These are phyloP conservation scores for Skeletonema costatum DNA, from an alignment of 108 stramenopile species.

Conservation along the genomic window DNA sequence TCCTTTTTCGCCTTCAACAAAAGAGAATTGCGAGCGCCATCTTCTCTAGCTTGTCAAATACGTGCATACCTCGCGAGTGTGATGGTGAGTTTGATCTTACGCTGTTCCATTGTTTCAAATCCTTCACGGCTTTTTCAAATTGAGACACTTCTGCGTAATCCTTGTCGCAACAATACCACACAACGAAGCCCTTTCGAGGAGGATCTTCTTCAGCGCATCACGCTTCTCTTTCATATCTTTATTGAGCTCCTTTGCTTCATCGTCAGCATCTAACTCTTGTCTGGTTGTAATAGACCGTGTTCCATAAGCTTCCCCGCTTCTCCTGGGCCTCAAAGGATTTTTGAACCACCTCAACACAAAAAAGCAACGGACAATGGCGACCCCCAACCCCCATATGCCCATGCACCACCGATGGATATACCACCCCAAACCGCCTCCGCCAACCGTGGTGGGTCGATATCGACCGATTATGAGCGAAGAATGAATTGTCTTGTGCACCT, in stretches of 20 bases:
- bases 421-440: too few species aligned
- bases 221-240: constrained; percentile 45
- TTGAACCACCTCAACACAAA: too few species aligned
- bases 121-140: constrained; percentile 19
- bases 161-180: neutral
- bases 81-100: constrained; percentile 1
- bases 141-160: neutral
- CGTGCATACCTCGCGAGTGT: constrained; percentile 11
- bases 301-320: too few species aligned
- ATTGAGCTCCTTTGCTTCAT: constrained; percentile 35
- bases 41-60: constrained; percentile 6
- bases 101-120: constrained; percentile 21
- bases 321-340: too few species aligned
- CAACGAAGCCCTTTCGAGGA: constrained; percentile 10
- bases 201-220: constrained; percentile 17
- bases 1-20: constrained; percentile 30
- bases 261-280: constrained; percentile 23
- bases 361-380: too few species aligned
- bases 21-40: constrained; percentile 11
- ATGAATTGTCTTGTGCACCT: too few species aligned
- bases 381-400: too few species aligned
- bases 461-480: too few species aligned
- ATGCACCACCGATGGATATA: too few species aligned
- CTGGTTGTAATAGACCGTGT: too few species aligned
- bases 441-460: too few species aligned